A percentile compares a stretch with the other conserved stretches of the same genome.
Evolutionary conservation across 164 flowering plant genomes (phyloP).

Genomic region (Pachysandra terminalis): DNA sequence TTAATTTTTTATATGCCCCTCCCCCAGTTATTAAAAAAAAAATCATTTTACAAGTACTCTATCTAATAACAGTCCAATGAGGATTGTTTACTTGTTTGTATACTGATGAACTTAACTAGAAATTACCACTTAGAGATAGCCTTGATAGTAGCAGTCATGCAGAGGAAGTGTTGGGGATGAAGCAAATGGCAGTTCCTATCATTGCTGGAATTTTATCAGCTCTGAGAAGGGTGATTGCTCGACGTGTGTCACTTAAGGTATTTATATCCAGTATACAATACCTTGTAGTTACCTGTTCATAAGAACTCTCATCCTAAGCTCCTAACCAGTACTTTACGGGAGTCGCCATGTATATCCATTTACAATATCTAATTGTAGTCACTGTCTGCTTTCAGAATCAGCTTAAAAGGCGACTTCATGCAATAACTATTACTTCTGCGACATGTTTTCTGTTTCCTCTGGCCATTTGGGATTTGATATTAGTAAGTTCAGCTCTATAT

Average conservation of each 20-base stretch:
- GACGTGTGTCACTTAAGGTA: slow-evolving; percentile 97
- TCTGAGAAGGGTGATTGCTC: slow-evolving; percentile 87
- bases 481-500: slow-evolving; percentile 53
- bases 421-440: slow-evolving; percentile 83
- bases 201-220: slow-evolving; percentile 94
- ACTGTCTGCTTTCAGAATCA: slow-evolving; percentile 67
- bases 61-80: background rate
- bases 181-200: slow-evolving; percentile 67
- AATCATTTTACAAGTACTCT: too few species aligned
- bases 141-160: slow-evolving; percentile 35
- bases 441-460: slow-evolving; percentile 94
- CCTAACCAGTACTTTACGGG: background rate
- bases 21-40: too few species aligned
- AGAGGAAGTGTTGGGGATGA: slow-evolving; percentile 52
- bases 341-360: background rate
- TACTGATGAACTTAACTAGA: slow-evolving; percentile 49
- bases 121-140: slow-evolving; percentile 63
- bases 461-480: slow-evolving; percentile 92
- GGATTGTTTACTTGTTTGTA: background rate
- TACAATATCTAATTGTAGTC: slow-evolving; percentile 10
- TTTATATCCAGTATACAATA: slow-evolving; percentile 1
- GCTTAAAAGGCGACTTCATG: slow-evolving; percentile 90
- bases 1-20: background rate
- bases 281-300: slow-evolving; percentile 1
- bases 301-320: background rate